Conservation (phyloP, 371 early-diverging fungal genomes). For the Apophysomyces elegans region DNA sequence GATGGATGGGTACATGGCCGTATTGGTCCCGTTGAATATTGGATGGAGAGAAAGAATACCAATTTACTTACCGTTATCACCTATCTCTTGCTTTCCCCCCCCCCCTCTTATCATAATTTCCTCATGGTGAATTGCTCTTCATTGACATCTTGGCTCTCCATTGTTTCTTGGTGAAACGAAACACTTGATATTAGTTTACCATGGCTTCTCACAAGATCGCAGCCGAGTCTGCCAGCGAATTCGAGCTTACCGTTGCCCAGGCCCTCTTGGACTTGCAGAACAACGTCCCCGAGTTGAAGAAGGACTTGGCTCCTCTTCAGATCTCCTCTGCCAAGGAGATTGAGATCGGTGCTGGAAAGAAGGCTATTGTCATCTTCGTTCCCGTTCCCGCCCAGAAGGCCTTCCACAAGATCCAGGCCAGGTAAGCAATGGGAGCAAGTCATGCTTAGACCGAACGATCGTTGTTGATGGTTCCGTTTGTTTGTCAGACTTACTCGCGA, state of each 20-base stretch:
- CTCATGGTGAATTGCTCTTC: neutral
- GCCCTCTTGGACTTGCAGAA: conserved; percentile 95
- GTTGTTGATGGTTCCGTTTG: too few relatives aligned
- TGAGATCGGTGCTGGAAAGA: conserved; percentile 92
- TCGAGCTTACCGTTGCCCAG: conserved; percentile 95
- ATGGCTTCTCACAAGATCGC: conserved; percentile 78
- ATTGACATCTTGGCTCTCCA: neutral
- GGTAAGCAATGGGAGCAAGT: conserved; percentile 36
- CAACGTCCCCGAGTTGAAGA: conserved; percentile 93
- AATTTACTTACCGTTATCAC: neutral
- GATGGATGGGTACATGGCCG: conserved; percentile 13
- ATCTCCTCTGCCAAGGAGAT: conserved; percentile 96
- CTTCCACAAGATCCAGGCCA: conserved; percentile 93
- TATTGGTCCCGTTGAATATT: too few relatives aligned
- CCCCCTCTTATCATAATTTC: neutral
- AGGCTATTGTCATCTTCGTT: conserved; percentile 96
- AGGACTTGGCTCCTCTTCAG: conserved; percentile 92
- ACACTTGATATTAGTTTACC: conserved; percentile 19
- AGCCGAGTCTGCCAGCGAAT: conserved; percentile 77
- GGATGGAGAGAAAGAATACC: neutral
- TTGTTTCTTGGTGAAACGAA: neutral
- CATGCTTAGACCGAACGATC: too few relatives aligned
- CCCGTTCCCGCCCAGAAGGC: conserved; percentile 93
- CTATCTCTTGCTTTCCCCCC: neutral
- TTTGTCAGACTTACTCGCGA: conserved; percentile 84